Evolutionary conservation across 139 green algal genomes (phyloP).

Genomic region (Chlamydomonas sphaeroides): DNA sequence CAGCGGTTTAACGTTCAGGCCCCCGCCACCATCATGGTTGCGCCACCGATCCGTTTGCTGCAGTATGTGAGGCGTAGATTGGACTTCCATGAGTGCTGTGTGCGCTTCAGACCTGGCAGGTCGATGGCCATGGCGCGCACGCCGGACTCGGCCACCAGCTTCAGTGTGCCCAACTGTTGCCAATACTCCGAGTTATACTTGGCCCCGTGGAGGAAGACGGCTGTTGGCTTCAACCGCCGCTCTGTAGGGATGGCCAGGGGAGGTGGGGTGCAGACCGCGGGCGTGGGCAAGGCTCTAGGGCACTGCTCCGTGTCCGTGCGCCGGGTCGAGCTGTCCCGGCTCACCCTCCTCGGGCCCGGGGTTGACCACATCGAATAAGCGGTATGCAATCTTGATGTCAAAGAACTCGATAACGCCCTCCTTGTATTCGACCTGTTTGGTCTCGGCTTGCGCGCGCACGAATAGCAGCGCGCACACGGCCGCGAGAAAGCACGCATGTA

Average conservation of each 20-base stretch:
- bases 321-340: too few species aligned
- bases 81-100: too few species aligned
- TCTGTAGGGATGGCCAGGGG: too few species aligned
- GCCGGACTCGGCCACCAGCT: slow-evolving; percentile 29
- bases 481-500: too few species aligned
- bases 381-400: slow-evolving; percentile 33
- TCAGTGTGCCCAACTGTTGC: slow-evolving; percentile 46
- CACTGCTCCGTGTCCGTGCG: too few species aligned
- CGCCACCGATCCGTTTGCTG: too few species aligned
- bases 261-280: too few species aligned
- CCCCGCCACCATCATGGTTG: too few species aligned
- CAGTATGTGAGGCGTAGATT: too few species aligned
- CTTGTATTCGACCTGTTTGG: slow-evolving; percentile 6
- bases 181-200: slow-evolving; percentile 44
- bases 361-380: slow-evolving; percentile 23
- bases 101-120: slow-evolving; percentile 45
- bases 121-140: slow-evolving; percentile 48
- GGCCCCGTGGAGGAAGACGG: slow-evolving; percentile 50
- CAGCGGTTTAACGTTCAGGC: too few species aligned
- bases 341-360: neutral
- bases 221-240: neutral
- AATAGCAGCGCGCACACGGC: neutral
- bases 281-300: too few species aligned
- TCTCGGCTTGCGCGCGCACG: neutral
- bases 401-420: too few species aligned